Base-by-base conservation (phyloP, 192 early-diverging fungal genomes). In the Coemansia sp. region DNA sequence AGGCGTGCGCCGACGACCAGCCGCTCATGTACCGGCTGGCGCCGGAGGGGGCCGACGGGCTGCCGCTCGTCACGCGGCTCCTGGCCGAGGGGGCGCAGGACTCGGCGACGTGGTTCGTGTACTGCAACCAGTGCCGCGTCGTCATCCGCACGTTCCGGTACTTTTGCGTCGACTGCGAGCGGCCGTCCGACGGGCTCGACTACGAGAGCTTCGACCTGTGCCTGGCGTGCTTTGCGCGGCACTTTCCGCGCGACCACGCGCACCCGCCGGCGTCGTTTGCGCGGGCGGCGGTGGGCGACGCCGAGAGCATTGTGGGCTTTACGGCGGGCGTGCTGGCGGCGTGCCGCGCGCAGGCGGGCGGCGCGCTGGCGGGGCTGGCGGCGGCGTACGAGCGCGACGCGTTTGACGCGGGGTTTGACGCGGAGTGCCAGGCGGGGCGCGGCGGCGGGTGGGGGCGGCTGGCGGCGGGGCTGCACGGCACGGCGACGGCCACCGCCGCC, bases 131-230 rank as follows among this genome's bases (percentile, higher is more conserved):
- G 68, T 95, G 94, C 73, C 82, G 85, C 42, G 79, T 92, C n/a
- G 84, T 89, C 9, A 94, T 95, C 67, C 86, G 89, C 42, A 90
- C 93, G 39, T 91, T 90, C 61, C 75, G 92, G 57, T 95, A 91
- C 70, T 96, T 90, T 67, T 96, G 94, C 69, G 91, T 87, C 21
- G 89, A 88, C 58, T 96, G 94, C 68, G 94, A 96, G 74, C 75
- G 73, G 17, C 85, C 88, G 0, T 84, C 85, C 17, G 89, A 87
- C 37, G 89, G 88, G 0, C 75, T 86, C 27, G 85, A 88, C 64
- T 88, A 90, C 51, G 74, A 88, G 60, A 91, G 87, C 70, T 93
- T 91, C 64, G 91, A 92, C 23, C 77, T 93, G n/a, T 94, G 91
- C 39, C 66, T 84, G 27, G 85, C 82, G 67, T 92, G 91, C 73